Evolutionary conservation across 441 rosid species (phyloP), one percentile per base, ranked within the genome.

Genomic region (Populus tomentosa): DNA sequence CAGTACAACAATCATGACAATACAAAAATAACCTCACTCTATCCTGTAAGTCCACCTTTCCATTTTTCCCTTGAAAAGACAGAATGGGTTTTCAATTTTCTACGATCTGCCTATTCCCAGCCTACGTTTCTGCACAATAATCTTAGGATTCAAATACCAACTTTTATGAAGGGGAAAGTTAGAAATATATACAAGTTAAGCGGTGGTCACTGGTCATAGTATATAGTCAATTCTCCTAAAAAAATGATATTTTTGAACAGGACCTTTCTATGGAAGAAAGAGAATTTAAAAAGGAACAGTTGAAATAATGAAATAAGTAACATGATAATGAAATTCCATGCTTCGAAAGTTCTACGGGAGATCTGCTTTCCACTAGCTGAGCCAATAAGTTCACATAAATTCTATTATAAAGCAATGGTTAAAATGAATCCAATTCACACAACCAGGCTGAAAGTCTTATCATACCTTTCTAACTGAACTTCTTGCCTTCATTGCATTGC

Each of bases 391-490:
- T 38, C 68, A 38, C 30, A 38, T 24, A 67, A 67, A 72, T 33
- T 62, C 65, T 16, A 77, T 70, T 23, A 20, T 38, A 69, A 11
- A 73, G 14, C 26, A 79, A 70, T 18, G 68, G 36, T 66, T 75
- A 7, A 9, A 46, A 62, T 42, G 33, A 62, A 73, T 33, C 32
- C 7, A 28, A 73, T 40, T 53, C 38, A 32, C 46, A 64, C 46
- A 50, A 69, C 40, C 62, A 10, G 46, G 78, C 23, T 65, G 71
- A 21, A 64, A 76, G 65, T 76, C 32, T 79, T 64, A 26, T 11
- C 16, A 65, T 87, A 96, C 99, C 98, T 94, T 94, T 70, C 83
- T 86, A 56, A 89, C 87, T 38, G 86, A 76, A 81, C 87, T 81
- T 82, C 93, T 94, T 72, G 73, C 80, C 81, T 82, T 88, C 85